These are phyloP conservation scores for Coemansia sp. DNA, from an alignment of 192 early-diverging fungal genomes.

Conservation along the genomic window DNA sequence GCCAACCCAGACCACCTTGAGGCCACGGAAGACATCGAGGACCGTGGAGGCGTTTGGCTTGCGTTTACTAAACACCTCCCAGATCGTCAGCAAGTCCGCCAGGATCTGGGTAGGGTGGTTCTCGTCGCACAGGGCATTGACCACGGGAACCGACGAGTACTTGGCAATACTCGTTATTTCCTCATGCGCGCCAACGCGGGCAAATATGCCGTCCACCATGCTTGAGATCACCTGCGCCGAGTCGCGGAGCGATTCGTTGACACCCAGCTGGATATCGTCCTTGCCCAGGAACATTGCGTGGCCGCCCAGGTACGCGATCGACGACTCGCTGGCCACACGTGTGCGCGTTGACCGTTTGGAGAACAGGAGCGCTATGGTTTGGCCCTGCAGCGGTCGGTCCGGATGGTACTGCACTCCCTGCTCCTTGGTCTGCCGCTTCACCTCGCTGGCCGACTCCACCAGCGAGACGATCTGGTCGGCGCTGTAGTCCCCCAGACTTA, in stretches of 20 bases:
- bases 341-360: slow-evolving; percentile 97
- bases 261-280: slow-evolving; percentile 95
- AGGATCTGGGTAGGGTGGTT: slow-evolving; percentile 98
- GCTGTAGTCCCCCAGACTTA: slow-evolving; percentile 77
- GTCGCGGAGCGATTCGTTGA: slow-evolving; percentile 91
- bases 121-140: slow-evolving; percentile 93
- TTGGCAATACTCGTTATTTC: slow-evolving; percentile 88
- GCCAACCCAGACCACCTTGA: slow-evolving; percentile 97
- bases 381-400: slow-evolving; percentile 67
- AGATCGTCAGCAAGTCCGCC: slow-evolving; percentile 93
- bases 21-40: slow-evolving; percentile 58
- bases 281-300: slow-evolving; percentile 94
- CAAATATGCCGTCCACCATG: slow-evolving; percentile 97
- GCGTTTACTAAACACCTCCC: slow-evolving; percentile 65
- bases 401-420: slow-evolving; percentile 55
- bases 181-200: slow-evolving; percentile 84
- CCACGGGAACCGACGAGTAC: slow-evolving; percentile 88
- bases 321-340: slow-evolving; percentile 90
- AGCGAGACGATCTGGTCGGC: slow-evolving; percentile 76
- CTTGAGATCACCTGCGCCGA: slow-evolving; percentile 88
- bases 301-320: slow-evolving; percentile 90
- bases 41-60: slow-evolving; percentile 15
- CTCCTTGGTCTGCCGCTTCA: slow-evolving; percentile 75
- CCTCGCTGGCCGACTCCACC: slow-evolving; percentile 73
- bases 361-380: slow-evolving; percentile 91